phyloP scores from a whole-genome alignment of 208 protist genomes.

The Crithidia acanthocephali region DNA sequence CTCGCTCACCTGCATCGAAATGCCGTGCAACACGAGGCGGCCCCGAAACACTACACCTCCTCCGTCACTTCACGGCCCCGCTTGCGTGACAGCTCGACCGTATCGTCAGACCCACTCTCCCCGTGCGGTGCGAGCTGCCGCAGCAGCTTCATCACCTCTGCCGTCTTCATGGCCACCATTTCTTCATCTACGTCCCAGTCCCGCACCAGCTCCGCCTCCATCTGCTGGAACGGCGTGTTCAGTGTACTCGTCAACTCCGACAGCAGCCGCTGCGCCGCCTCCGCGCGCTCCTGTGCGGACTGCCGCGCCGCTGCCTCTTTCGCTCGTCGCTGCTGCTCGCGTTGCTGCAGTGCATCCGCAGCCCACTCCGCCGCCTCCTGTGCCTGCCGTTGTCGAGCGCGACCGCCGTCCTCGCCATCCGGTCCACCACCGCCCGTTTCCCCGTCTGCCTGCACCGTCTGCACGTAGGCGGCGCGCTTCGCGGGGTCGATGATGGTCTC shows the following conservation, averaged over 20 bases:
- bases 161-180: slow-evolving; percentile 62
- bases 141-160: slow-evolving; percentile 61
- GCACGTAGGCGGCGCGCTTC: slow-evolving; percentile 50
- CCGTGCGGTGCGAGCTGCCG: slow-evolving; percentile 29
- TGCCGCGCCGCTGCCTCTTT: slow-evolving; percentile 32
- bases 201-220: slow-evolving; percentile 68
- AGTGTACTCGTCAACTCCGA: slow-evolving; percentile 64
- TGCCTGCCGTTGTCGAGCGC: slow-evolving; percentile 46
- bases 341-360: slow-evolving; percentile 52
- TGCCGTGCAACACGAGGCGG: no score
- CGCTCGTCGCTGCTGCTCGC: slow-evolving; percentile 43
- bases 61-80: slow-evolving; percentile 17
- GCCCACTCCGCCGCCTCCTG: slow-evolving; percentile 62
- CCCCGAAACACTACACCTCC: no score
- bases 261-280: slow-evolving; percentile 48
- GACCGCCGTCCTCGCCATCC: slow-evolving; percentile 34
- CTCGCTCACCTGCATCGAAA: no score
- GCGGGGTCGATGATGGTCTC: slow-evolving; percentile 65
- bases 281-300: slow-evolving; percentile 46
- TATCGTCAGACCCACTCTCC: not conserved
- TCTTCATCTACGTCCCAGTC: slow-evolving; percentile 83
- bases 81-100: no score
- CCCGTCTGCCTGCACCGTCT: slow-evolving; percentile 3
- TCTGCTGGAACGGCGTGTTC: slow-evolving; percentile 65
- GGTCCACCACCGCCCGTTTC: not conserved